Conservation (phyloP, 2,329 filamentous ascomycete species). For the Xylaria polymorpha region DNA sequence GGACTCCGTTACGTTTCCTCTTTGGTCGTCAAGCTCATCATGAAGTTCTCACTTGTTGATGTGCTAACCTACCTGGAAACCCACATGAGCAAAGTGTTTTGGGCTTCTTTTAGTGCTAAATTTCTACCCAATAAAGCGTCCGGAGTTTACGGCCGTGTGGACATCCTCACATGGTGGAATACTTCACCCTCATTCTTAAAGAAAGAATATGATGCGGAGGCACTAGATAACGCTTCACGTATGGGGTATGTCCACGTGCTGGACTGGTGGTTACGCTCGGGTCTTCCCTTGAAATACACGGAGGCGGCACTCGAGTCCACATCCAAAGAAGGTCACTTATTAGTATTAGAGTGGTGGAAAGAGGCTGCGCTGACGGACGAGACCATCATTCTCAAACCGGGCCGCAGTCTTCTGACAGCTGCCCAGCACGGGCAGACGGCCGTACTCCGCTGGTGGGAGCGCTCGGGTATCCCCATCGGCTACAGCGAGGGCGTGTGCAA, state of each 20-base stretch:
- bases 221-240: conserved; percentile 86
- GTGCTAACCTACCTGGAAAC: conserved; percentile 79
- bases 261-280: conserved; percentile 88
- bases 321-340: conserved; percentile 83
- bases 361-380: conserved; percentile 72
- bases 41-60: conserved; percentile 87
- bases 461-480: conserved; percentile 80
- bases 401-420: conserved; percentile 84
- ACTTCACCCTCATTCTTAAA: conserved; percentile 83
- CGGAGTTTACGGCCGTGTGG: conserved; percentile 83
- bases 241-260: conserved; percentile 87
- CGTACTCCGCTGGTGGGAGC: conserved; percentile 88
- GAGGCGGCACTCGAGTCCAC: conserved; percentile 90
- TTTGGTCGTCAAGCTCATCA: conserved; percentile 86
- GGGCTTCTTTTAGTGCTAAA: conserved; percentile 81
- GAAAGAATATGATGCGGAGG: conserved; percentile 87
- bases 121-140: conserved; percentile 90
- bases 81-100: conserved; percentile 78
- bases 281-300: conserved; percentile 84
- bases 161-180: conserved; percentile 92
- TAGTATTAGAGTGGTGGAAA: conserved; percentile 94
- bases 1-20: conserved; percentile 79
- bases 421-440: conserved; percentile 83
- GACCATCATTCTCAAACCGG: conserved; percentile 75
- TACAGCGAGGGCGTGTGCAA: conserved; percentile 86